Evolutionary conservation across 768 basidiomycete genomes (phyloP), one percentile per base, ranked within the genome.

Genomic region (Trametes coccinea): DNA sequence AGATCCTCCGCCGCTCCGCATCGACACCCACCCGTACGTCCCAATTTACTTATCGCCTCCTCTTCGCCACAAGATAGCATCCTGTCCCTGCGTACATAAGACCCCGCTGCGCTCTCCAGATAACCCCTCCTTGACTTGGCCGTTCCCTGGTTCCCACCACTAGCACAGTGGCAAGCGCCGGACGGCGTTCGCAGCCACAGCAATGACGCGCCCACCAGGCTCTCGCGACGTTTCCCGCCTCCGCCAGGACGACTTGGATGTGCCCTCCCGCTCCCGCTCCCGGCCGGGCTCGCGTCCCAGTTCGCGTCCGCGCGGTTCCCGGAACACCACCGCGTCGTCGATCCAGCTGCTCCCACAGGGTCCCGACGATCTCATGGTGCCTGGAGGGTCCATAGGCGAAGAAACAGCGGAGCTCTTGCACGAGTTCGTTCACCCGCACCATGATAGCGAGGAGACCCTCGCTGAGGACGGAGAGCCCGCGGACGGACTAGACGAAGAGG

Each of bases 341-440:
- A 40, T 67, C 17, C 59, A 62, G 16, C 70, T 71, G 56, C 61
- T 72, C 4, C 66, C 69, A 29, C 62, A 66, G 45, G 70, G 58
- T 10, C 64, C 69, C 11, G 77, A 81, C 59, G 73, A 62, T 50
- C 68, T 80, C 11, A 68, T 80, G 50, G 67, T 81, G 5, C 80
- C 79, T 1, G 82, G 83, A 40, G 82, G 82, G 30, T 81, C 78
- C 22, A 74, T 83, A 31, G 75, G 75, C 63, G 79, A 81, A 60
- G 78, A 83, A 59, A 71, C 78, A 1, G 73, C 77, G 0, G 82
- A 84, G 56, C 71, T 81, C 16, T 67, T 84, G 14, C 72, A 79
- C 51, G 81, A 82, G 51, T 73, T 82, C 39, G 74, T 80, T 0
- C 76, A 80, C 45, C 75, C 77, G 3, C 63, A 65, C 37, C 75